Evolutionary conservation across 495 filamentous ascomycete species (phyloP), one percentile per base, ranked within the genome.

Genomic region (Amorphotheca resinae): DNA sequence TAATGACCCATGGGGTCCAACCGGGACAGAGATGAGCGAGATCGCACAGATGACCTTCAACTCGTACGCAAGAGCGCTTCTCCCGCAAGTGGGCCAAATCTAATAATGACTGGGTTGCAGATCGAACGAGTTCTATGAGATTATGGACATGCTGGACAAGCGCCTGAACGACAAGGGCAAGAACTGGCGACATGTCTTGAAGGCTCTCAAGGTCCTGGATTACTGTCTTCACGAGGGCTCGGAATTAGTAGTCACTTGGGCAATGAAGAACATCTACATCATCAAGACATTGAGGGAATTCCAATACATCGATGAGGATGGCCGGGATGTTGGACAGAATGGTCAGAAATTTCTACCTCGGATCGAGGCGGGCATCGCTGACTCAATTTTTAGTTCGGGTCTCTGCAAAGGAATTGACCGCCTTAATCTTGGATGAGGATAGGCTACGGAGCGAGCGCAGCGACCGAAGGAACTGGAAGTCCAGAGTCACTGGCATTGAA

Each of bases 141-240:
- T 99, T 53, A 94, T 99, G 80, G 93, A 96, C 62, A 99, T 99
- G 91, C 69, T 99, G 47, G 93, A 96, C 64, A 96, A 96, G 70
- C 82, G 93, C 46, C 69, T 99, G 53, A 99, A 99, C 53, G 93
- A 99, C 60, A 99, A 99, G 62, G 93, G 93, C 54, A 99, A 95
- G 72, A 99, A 99, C 62, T 99, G 93, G 93, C 79, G 93, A 53
- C 93, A 99, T 62, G 93, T 99, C 2, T 69, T 99, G 42, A 99
- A 99, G 66, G 91, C 88, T 21, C 66, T 99, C 44, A 99, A 96
- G 60, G 93, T 99, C 46, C 72, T 95, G 45, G 93, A 99, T 64
- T 99, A 99, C 64, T 94, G 87, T 66, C 70, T 99, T 25, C 93
- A 99, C 60, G 93, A 99, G 59, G 93, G 93, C 5, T 93, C 86